Evolutionary conservation across 345 rosid species (phyloP).

Genomic region (Geranium brycei): DNA sequence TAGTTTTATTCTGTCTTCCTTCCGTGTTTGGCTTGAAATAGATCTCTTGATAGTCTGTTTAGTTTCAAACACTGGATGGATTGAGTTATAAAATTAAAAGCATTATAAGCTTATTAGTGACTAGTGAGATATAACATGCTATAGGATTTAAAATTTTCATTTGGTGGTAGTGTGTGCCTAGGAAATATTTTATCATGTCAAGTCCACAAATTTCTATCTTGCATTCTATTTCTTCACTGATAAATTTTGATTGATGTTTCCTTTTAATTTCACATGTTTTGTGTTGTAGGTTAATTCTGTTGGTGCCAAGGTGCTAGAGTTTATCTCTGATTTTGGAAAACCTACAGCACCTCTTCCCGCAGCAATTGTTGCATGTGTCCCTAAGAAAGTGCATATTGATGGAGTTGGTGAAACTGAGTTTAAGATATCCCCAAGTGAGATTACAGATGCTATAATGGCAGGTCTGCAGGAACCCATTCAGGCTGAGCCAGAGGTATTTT

Average conservation of each 20-base stretch:
- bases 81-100: not conserved
- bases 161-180: not conserved
- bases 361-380: constrained; percentile 97
- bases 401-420: constrained; percentile 80
- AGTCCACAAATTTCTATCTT: not conserved
- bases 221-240: not conserved
- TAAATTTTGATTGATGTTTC: not conserved
- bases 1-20: not conserved
- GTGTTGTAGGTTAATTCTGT: constrained; percentile 61
- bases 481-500: constrained; percentile 90
- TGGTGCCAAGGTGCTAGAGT: constrained; percentile 87
- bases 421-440: constrained; percentile 58
- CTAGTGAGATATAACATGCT: not conserved
- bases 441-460: constrained; percentile 53
- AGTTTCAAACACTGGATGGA: not conserved
- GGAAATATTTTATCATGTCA: not conserved
- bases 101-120: not conserved
- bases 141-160: not conserved
- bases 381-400: constrained; percentile 70
- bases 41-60: not conserved
- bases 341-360: constrained; percentile 89
- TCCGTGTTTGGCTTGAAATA: not conserved
- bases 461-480: constrained; percentile 80
- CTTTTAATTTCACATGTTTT: constrained; percentile 7
- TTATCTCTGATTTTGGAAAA: constrained; percentile 86